These are phyloP conservation scores for Aaosphaeria pasadenensis DNA, from an alignment of 2,329 filamentous ascomycete genomes.

Conservation along the genomic window DNA sequence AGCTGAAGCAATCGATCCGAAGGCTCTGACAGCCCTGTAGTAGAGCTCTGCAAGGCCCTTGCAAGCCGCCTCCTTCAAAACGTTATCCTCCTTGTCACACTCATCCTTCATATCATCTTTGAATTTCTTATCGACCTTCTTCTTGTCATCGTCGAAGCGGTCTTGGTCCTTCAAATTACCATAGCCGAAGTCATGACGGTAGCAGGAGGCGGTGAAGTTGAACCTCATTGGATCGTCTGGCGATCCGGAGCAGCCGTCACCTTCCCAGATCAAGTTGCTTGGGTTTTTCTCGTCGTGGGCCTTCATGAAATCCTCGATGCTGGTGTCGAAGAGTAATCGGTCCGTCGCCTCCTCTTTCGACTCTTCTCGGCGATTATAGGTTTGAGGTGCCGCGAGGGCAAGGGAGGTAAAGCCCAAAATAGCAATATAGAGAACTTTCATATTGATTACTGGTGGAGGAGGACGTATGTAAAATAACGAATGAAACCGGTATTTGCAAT, in stretches of 20 bases:
- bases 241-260: conserved; percentile 34
- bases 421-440: conserved; percentile 7
- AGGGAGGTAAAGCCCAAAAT: conserved; percentile 9
- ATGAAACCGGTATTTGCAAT: too few relatives aligned
- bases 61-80: conserved; percentile 7
- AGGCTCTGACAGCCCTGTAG: conserved; percentile 28
- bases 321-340: conserved; percentile 44
- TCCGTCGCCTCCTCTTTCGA: conserved; percentile 40
- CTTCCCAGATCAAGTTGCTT: conserved; percentile 33
- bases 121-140: conserved; percentile 52
- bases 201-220: conserved; percentile 18
- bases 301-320: conserved; percentile 43
- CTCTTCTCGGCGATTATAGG: conserved; percentile 5
- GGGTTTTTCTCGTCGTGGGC: conserved; percentile 43
- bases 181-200: conserved; percentile 47
- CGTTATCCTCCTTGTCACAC: conserved; percentile 19
- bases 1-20: conserved; percentile 9
- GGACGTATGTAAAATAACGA: too few relatives aligned
- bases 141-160: conserved; percentile 44
- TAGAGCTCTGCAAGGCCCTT: conserved; percentile 30
- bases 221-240: conserved; percentile 33
- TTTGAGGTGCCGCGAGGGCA: conserved; percentile 5
- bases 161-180: conserved; percentile 51
- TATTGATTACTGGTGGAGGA: neutral
- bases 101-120: conserved; percentile 34